These are phyloP conservation scores for Ceratorhiza oryzae-sativae DNA, from an alignment of 1,284 basidiomycete species.

Conservation along the genomic window DNA sequence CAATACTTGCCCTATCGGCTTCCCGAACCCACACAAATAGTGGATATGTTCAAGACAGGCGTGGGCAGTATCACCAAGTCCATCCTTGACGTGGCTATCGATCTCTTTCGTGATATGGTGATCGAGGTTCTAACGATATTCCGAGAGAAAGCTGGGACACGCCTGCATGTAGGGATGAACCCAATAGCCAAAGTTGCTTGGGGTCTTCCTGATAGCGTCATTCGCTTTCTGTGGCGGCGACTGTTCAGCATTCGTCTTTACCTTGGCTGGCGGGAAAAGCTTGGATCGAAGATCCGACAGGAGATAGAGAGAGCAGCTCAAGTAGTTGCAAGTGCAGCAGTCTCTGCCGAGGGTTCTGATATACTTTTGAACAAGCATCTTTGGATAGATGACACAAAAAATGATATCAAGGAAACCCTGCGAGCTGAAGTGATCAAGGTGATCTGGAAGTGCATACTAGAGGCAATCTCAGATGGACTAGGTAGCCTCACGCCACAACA, in stretches of 20 bases:
- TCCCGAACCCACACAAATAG: neutral
- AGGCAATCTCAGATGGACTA: neutral
- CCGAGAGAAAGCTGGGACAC: neutral
- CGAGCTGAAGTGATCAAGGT: neutral
- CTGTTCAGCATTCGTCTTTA: neutral
- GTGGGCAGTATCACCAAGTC: neutral
- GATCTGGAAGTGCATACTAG: slow-evolving; percentile 1
- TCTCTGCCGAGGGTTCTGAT: neutral
- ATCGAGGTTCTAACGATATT: neutral
- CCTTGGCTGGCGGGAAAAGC: neutral
- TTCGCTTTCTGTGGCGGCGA: neutral
- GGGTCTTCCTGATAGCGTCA: neutral
- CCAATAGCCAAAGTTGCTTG: neutral
- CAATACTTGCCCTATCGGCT: neutral
- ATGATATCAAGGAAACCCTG: neutral
- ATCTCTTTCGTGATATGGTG: neutral
- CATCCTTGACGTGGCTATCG: neutral
- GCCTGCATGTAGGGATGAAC: neutral
- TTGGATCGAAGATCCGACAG: neutral
- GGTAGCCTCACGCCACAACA: neutral
- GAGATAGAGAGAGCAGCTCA: neutral
- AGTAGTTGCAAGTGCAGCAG: neutral
- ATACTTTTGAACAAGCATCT: neutral
- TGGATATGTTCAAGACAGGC: no score
- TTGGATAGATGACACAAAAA: neutral